Evolutionary conservation across 257 asterid genomes (phyloP), one percentile per base, ranked within the genome.

Genomic region (Fraxinus cuspidata): DNA sequence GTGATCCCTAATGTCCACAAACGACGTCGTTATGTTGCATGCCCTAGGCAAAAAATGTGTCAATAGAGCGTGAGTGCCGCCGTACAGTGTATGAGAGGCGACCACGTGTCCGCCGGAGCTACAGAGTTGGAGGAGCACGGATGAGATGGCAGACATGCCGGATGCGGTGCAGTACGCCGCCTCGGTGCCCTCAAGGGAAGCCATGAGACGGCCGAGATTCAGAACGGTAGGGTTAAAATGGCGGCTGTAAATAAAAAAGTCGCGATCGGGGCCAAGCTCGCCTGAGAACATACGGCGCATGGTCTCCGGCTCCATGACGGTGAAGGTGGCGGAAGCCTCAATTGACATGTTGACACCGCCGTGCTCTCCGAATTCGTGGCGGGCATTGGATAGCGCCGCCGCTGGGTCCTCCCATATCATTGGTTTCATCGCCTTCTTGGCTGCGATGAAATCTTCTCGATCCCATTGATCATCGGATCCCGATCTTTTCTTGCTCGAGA

Each of bases 331-430:
- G 69, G 99, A 95, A 12, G 99, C 98, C 84, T 95, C 99, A 79
- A 95, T 95, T 38, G 99, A 95, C 99, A 95, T 93, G 92, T 93
- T 93, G 1, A 93, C 99, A 34, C 99, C 99, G 51, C 99, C 99
- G 72, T 95, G 99, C 87, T 95, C 99, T 71, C 99, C 99, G 85
- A 93, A 93, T 70, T 91, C 99, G 90, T 95, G 99, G 74, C 98
- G 99, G 27, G 89, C 89, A 15, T 81, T 87, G 79, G 99, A 93
- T 73, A 95, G 84, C 7, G 97, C 94, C 77, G 87, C 91, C 34
- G 97, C 97, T 0, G 98, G 99, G 27, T 95, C 98, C 25, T 85
- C 96, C 78, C 81, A 72, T 44, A 40, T 12, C 34, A 27, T 31
- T 10, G 81, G 64, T 32, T 83, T 87, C 47, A 63, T n/a, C 3